These are phyloP conservation scores for Knufia fluminis DNA, from an alignment of 2,329 filamentous ascomycete genomes.

Conservation along the genomic window DNA sequence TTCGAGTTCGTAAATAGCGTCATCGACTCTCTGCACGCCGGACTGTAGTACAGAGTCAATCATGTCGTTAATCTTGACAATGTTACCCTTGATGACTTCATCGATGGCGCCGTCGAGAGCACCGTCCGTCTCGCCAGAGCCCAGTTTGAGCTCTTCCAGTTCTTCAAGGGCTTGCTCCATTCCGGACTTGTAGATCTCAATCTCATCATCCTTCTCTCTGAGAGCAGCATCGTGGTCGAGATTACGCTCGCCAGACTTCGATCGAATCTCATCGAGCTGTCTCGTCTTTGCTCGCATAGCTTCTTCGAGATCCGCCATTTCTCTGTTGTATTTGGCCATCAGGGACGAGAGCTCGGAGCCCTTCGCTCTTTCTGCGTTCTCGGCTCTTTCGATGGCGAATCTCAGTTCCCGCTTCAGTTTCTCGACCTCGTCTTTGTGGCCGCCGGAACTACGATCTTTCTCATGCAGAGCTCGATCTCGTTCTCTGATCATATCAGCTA, in stretches of 20 bases:
- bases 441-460: slow-evolving; percentile 75
- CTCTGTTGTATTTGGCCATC: slow-evolving; percentile 91
- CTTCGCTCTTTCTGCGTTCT: slow-evolving; percentile 86
- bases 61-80: slow-evolving; percentile 92
- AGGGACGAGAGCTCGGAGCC: slow-evolving; percentile 90
- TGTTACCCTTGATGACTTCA: slow-evolving; percentile 71
- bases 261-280: slow-evolving; percentile 72
- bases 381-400: slow-evolving; percentile 80
- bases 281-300: slow-evolving; percentile 77
- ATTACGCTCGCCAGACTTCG: slow-evolving; percentile 68
- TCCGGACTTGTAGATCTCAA: slow-evolving; percentile 94
- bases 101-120: slow-evolving; percentile 87
- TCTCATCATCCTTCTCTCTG: slow-evolving; percentile 91
- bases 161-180: slow-evolving; percentile 95
- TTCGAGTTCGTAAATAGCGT: slow-evolving; percentile 93
- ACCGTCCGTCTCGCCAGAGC: slow-evolving; percentile 64
- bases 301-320: slow-evolving; percentile 95
- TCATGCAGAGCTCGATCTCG: slow-evolving; percentile 88
- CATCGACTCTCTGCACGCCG: slow-evolving; percentile 86
- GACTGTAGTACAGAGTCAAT: slow-evolving; percentile 94
- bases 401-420: slow-evolving; percentile 89
- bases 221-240: slow-evolving; percentile 78
- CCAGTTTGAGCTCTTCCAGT: slow-evolving; percentile 71
- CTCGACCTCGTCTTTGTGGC: slow-evolving; percentile 86
- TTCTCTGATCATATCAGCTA: slow-evolving; percentile 97